These are phyloP conservation scores for Fusarium sp. DNA, from an alignment of 2,329 filamentous ascomycete genomes.

Conservation along the genomic window DNA sequence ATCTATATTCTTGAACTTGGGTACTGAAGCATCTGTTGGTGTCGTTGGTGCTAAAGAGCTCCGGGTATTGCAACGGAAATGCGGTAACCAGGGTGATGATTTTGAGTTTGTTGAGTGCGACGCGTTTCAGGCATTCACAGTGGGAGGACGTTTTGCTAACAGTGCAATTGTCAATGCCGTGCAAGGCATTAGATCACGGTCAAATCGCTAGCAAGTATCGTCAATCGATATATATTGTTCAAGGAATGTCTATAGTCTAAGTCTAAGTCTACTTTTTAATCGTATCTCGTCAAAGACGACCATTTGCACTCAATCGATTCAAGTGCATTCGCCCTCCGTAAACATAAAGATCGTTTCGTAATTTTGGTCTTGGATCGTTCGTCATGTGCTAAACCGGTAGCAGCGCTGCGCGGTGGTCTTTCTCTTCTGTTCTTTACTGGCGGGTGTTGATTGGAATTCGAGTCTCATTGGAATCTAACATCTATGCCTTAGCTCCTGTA, in stretches of 20 bases:
- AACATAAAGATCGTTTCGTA: slow-evolving; percentile 23
- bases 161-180: neutral
- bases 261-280: slow-evolving; percentile 15
- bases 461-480: slow-evolving; percentile 33
- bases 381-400: slow-evolving; percentile 19
- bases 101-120: neutral
- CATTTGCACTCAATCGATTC: neutral
- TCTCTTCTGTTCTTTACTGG: slow-evolving; percentile 6
- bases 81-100: neutral
- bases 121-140: neutral
- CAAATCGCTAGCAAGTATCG: no score
- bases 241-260: slow-evolving; percentile 32
- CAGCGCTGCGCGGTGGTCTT: neutral
- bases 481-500: slow-evolving; percentile 38
- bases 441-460: slow-evolving; percentile 34
- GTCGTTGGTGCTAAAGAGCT: no score
- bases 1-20: no score
- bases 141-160: neutral
- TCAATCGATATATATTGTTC: neutral
- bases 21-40: neutral
- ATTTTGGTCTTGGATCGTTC: slow-evolving; percentile 13
- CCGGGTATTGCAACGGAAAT: neutral
- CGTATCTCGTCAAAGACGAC: slow-evolving; percentile 16
- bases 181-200: neutral
- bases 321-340: neutral